A percentile compares a stretch with the other conserved stretches of the same genome.
These are phyloP conservation scores for Rutstroemia sp. DNA, from an alignment of 2,329 filamentous ascomycete species.

Conservation along the genomic window DNA sequence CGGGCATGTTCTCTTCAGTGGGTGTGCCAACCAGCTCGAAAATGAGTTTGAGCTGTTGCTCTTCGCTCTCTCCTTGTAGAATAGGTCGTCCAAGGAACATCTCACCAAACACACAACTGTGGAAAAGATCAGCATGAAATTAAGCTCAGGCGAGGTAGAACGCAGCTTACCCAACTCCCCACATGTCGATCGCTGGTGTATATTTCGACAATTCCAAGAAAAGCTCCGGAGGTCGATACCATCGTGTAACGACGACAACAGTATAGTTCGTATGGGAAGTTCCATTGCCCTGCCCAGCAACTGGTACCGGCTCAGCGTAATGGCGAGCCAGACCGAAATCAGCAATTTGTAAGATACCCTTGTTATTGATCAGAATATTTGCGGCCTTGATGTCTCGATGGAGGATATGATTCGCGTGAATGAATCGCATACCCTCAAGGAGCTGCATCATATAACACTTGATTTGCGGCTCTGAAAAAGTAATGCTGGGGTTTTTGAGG, in stretches of 20 bases:
- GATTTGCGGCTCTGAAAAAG: constrained; percentile 82
- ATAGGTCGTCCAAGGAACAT: constrained; percentile 96
- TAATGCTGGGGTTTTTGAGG: constrained; percentile 86
- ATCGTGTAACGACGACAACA: constrained; percentile 90
- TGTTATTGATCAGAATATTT: constrained; percentile 93
- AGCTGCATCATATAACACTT: constrained; percentile 97
- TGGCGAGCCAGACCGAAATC: constrained; percentile 93
- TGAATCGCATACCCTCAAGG: constrained; percentile 79
- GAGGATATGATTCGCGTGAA: constrained; percentile 83
- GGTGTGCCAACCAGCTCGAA: constrained; percentile 89
- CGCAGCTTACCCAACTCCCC: constrained; percentile 78
- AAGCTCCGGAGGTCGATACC: constrained; percentile 93
- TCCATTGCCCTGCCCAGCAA: constrained; percentile 70
- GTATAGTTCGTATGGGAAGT: constrained; percentile 88
- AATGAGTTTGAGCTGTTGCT: constrained; percentile 86
- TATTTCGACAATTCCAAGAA: constrained; percentile 82
- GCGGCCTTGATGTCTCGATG: constrained; percentile 99
- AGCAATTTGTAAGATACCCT: constrained; percentile 88
- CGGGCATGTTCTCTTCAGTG: constrained; percentile 86
- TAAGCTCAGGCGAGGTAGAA: constrained; percentile 15
- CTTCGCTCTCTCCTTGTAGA: constrained; percentile 79
- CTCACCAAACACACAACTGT: constrained; percentile 92
- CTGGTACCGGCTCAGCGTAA: constrained; percentile 79
- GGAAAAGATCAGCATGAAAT: constrained; percentile 10
- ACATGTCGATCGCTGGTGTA: constrained; percentile 96